Base-by-base conservation (phyloP, 2,329 filamentous ascomycete genomes). In the Zopfia rhizophila region DNA sequence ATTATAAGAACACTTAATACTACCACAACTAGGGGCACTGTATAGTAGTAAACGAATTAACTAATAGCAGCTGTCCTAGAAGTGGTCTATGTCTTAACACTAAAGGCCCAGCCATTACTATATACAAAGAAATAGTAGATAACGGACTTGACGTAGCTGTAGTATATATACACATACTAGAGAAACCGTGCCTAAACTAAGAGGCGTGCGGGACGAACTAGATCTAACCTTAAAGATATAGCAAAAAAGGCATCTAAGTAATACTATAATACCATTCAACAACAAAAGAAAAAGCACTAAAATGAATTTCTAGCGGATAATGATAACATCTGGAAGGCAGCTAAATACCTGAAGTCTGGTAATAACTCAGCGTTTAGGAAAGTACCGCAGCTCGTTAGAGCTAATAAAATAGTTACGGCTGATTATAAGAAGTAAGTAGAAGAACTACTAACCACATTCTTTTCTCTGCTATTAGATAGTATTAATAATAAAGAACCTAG, bases 121-220 rank as follows among this genome's bases (percentile, higher is more conserved):
- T 51, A 51, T 22, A 40, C 38, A 24, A 50, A 50, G 36, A 4
- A 41, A 18, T 50, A 41, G 46, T 50, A 41, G 40, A 23, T 30
- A 24, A 25, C 45, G 14, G 40, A 50, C 24, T 30, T 50, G 3
- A 50, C 40, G 21, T 35, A 27, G 23, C 30, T 41, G 36, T 3
- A 30, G 36, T 35, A 40, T 36, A 31, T 21, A 27, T 54, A 54
- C 45, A 56, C 49, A 39, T 45, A 53, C 50, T 53, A 40, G 53
- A 53, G 53, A 27, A 56, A 51, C 38, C 21, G 35, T 22, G 45
- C 40, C 13, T 29, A 37, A 19, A 36, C 39, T 14, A 47, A 38
- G 37, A 2, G 29, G 23, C 38, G 48, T 35, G 35, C 44, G 35
- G 48, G 44, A 27, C 12, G 39, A 32, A 40, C 28, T 27, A 45